Base-by-base conservation (phyloP, 495 filamentous ascomycete species). In the Tetracladium setigerum region DNA sequence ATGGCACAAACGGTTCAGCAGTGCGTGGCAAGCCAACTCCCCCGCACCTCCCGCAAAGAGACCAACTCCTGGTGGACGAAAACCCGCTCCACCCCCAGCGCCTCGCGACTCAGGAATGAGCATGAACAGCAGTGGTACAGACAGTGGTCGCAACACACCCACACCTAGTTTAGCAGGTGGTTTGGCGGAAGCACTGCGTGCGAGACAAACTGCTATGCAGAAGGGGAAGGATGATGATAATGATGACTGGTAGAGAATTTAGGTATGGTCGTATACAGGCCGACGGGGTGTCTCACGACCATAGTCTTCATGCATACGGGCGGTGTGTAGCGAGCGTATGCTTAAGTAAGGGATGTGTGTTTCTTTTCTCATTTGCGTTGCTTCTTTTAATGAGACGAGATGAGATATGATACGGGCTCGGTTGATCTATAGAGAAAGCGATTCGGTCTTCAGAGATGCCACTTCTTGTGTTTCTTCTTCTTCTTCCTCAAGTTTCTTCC, bases 1-100 rank as follows among this genome's bases (percentile, higher is more conserved):
- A 75, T 45, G 75, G 78, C 54, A 66, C 64, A 5, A 55, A 70
- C 19, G 64, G 63, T 7, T 72, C 76, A n/a, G 73, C 71, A 22
- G 68, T 66, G 44, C 77, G 76, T 41, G 72, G 70, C 42, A 95
- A 90, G 59, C 83, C 87, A 16, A 53, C 50, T 9, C 86, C 88
- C 2, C 88, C 1, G 81, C 84, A 41, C 90, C 91, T 0, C 90
- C 91, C 0, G 80, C 81, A 9, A 98, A 96, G 68, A 75, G 91
- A n/a, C 91, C 92, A 9, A 73, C 69, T 15, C 74, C 69, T 2
- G 73, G 67, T 3, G 79, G 77, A 41, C 85, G 81, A 56, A 87
- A 89, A 51, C 77, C 82, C 0, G 68, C 75, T 0, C 74, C 79
- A 9, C 72, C 75, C 4, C 67, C 79, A 9, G 81, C 82, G 40